These are phyloP conservation scores for Leptodontidium sp. DNA, from an alignment of 2,329 filamentous ascomycete species.

Conservation along the genomic window DNA sequence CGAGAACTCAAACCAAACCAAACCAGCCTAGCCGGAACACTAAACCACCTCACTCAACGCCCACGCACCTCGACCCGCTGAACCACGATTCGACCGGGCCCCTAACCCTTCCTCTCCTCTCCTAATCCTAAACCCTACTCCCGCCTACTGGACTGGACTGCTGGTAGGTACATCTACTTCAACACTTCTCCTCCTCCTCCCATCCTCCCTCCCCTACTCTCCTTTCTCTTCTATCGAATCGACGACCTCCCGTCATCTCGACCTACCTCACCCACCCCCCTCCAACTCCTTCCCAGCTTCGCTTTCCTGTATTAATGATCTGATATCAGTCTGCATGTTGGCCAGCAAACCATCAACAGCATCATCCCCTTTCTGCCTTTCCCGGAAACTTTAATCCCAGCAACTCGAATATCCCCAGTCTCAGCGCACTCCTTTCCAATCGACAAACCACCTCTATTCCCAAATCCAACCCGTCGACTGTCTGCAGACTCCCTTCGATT, in stretches of 20 bases:
- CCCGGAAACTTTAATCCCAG: slow-evolving; percentile 36
- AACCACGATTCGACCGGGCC: neutral
- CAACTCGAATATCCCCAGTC: slow-evolving; percentile 20
- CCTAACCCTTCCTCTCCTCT: neutral
- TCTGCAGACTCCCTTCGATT: slow-evolving; percentile 28
- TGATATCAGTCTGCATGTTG: slow-evolving; percentile 33
- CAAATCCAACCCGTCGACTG: neutral
- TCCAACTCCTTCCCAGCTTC: slow-evolving; percentile 8
- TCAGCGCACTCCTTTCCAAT: slow-evolving; percentile 18
- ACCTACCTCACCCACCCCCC: neutral
- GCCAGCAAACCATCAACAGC: slow-evolving; percentile 17
- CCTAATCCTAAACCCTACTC: neutral
- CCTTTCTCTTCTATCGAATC: slow-evolving; percentile 16
- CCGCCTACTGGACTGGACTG: too few relatives aligned
- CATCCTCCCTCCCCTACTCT: slow-evolving; percentile 11
- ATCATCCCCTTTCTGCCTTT: slow-evolving; percentile 17
- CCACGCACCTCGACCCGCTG: slow-evolving; percentile 1
- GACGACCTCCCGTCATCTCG: slow-evolving; percentile 14
- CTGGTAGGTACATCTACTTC: slow-evolving; percentile 1
- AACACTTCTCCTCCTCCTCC: slow-evolving; percentile 9
- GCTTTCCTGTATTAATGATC: slow-evolving; percentile 38
- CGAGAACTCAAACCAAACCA: slow-evolving; percentile 4
- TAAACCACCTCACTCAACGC: neutral
- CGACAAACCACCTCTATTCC: slow-evolving; percentile 17
- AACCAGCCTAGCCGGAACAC: slow-evolving; percentile 2